Evolutionary conservation across 1,139 yeast genomes (phyloP).

Genomic region (Geotrichum histeridarum): DNA sequence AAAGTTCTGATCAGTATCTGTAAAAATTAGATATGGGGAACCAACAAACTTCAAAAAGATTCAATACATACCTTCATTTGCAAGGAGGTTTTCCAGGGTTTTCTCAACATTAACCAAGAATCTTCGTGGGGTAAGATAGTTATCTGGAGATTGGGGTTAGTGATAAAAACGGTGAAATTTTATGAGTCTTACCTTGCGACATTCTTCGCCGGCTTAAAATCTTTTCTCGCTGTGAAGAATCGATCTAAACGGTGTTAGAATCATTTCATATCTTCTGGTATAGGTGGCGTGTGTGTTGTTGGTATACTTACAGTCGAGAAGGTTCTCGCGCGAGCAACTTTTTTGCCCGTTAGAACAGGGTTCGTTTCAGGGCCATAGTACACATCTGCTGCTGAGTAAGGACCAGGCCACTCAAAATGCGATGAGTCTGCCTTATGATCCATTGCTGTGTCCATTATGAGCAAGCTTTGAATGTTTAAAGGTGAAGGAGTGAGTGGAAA

Average conservation of each 20-base stretch:
- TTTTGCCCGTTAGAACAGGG: slow-evolving; percentile 41
- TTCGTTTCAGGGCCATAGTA: slow-evolving; percentile 66
- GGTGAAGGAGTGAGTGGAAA: no score
- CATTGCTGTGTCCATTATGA: no score
- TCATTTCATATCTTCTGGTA: not conserved
- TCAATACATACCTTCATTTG: slow-evolving; percentile 46
- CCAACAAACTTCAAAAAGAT: not conserved
- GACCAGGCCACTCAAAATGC: slow-evolving; percentile 39
- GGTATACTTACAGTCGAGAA: slow-evolving; percentile 25
- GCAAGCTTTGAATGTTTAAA: no score
- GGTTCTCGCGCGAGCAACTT: slow-evolving; percentile 29
- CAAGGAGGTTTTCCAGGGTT: slow-evolving; percentile 64
- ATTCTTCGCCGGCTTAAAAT: slow-evolving; percentile 18
- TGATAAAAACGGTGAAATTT: not conserved
- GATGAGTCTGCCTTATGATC: no score
- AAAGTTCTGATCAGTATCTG: slow-evolving; percentile 75
- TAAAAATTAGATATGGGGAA: not conserved
- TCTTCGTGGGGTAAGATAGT: slow-evolving; percentile 45
- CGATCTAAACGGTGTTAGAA: slow-evolving; percentile 1
- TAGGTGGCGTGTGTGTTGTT: not conserved
- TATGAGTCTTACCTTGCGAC: slow-evolving; percentile 24
- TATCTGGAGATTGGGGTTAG: slow-evolving; percentile 46
- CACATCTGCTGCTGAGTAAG: slow-evolving; percentile 60
- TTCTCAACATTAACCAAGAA: slow-evolving; percentile 74
- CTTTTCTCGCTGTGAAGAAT: slow-evolving; percentile 14